Conservation (phyloP, 169 alveolate species). For the Plasmodium berghei region DNA sequence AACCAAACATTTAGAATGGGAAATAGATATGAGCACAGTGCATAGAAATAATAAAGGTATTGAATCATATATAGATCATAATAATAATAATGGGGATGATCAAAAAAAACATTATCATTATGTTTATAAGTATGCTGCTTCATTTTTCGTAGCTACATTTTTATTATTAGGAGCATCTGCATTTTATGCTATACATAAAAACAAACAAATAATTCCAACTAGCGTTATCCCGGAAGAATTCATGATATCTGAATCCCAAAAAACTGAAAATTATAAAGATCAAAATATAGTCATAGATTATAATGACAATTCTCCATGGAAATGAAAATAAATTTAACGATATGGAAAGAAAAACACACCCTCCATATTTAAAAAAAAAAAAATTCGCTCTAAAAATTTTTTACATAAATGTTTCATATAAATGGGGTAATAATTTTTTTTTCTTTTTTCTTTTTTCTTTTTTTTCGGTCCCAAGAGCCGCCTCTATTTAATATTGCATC, state of each 20-base stretch:
- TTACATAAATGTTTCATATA: too few species aligned
- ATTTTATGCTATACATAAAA: slow-evolving; percentile 4
- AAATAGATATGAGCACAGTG: neutral
- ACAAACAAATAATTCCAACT: neutral
- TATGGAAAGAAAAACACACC: neutral
- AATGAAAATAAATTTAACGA: neutral
- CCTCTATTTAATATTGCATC: too few species aligned
- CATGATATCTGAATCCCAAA: neutral
- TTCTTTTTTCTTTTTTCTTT: too few species aligned
- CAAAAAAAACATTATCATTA: neutral
- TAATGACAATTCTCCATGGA: slow-evolving; percentile 6
- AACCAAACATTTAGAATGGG: neutral
- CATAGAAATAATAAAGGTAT: neutral
- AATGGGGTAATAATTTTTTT: too few species aligned
- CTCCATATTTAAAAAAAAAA: neutral
- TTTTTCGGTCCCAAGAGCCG: too few species aligned
- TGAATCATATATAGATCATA: neutral
- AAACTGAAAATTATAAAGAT: slow-evolving; percentile 11
- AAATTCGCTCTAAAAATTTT: too few species aligned
- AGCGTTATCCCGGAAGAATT: neutral
- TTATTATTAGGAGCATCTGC: slow-evolving; percentile 3
- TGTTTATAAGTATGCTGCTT: slow-evolving; percentile 43
- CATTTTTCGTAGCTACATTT: slow-evolving; percentile 9
- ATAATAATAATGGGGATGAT: neutral
- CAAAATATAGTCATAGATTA: slow-evolving; percentile 12